Conservation (phyloP, 148 eudicot species). For the Fallopia convolvulus region DNA sequence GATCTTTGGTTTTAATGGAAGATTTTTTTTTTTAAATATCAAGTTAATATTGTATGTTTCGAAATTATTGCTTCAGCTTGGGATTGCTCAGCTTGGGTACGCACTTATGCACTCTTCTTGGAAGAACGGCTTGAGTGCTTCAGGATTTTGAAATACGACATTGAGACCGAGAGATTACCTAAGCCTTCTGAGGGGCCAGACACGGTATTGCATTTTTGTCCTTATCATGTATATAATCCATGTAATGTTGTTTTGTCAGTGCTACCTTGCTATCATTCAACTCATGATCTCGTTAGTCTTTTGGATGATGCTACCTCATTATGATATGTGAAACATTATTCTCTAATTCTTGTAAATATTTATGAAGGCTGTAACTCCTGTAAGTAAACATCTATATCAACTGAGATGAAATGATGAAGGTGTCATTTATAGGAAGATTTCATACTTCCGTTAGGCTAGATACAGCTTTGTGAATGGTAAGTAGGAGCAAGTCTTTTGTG, state of each 20-base stretch:
- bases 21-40: neutral
- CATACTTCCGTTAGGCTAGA: neutral
- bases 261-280: neutral
- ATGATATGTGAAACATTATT: neutral
- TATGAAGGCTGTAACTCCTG: neutral
- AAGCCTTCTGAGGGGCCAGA: slow-evolving; percentile 79
- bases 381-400: neutral
- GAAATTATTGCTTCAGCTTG: slow-evolving; percentile 48
- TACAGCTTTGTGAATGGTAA: neutral
- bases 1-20: neutral
- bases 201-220: slow-evolving; percentile 42
- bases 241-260: neutral
- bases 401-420: neutral
- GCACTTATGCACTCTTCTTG: slow-evolving; percentile 85
- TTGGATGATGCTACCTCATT: neutral
- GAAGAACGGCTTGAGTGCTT: slow-evolving; percentile 96
- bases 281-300: neutral
- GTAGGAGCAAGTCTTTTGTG: neutral
- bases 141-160: slow-evolving; percentile 85
- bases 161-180: slow-evolving; percentile 94
- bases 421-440: neutral
- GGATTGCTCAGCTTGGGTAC: slow-evolving; percentile 99
- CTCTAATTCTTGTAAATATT: neutral
- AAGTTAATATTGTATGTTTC: neutral
- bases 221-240: neutral